Evolutionary conservation across 768 basidiomycete genomes (phyloP), one percentile per base, ranked within the genome.

Genomic region (Boletus eberwhitei): DNA sequence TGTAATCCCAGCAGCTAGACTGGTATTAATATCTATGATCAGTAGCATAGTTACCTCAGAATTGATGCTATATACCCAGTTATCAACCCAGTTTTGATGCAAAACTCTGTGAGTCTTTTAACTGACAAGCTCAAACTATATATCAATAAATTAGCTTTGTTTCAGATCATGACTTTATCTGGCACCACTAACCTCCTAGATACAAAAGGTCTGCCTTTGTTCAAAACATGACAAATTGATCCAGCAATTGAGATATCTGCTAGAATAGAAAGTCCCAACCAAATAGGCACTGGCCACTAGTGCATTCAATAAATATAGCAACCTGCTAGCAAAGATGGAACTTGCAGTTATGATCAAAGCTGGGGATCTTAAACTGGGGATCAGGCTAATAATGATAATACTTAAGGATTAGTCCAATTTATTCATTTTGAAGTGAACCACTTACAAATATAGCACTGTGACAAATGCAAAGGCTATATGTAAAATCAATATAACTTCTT

Each of bases 71-170:
- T 45, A 51, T 45, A 57, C 68, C 65, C 44, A 11, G 70, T 69
- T 36, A 68, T 50, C 2, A 65, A 31, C 7, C 68, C 68, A 57
- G 70, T 69, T 21, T 69, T 70, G 19, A 63, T 55, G 12, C 29
- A 57, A 53, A 69, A 63, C 3, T 11, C 65, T 47, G 32, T 40
- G 0, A 69, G 42, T 19, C 24, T 65, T 34, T 50, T 29, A 35
- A 71, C 37, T 37, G 61, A 43, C 32, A 60, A 35, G 2, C 34
- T 37, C 11, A 65, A 45, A 21, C 68, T 69, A 42, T 3, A 22
- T 0, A 45, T 26, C 3, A 17, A 24, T 35, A 8, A 21, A 12
- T 52, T 7, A 34, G 31, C 17, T 31, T 21, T 6, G 8, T 13
- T 38, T 19, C 13, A 41, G 22, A 35, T 21, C 5, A 45, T 35